These are phyloP conservation scores for Kazachstania taianensis DNA, from an alignment of 805 yeast genomes.

Conservation along the genomic window DNA sequence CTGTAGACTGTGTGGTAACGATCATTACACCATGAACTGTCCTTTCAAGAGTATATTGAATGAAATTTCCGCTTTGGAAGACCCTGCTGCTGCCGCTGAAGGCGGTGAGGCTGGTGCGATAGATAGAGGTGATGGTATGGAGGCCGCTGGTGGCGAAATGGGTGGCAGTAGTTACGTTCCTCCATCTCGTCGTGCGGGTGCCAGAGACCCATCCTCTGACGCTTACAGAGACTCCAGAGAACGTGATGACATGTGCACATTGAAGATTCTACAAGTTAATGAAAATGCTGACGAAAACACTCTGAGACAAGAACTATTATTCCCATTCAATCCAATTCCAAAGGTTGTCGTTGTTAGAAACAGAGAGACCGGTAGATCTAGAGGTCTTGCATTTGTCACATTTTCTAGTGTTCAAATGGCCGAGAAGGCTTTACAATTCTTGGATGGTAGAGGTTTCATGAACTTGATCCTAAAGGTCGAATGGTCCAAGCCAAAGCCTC, in stretches of 20 bases:
- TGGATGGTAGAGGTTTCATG: conserved; percentile 89
- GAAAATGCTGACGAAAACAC: conserved; percentile 73
- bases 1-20: conserved; percentile 92
- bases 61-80: conserved; percentile 35
- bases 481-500: conserved; percentile 41
- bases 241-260: conserved; percentile 78
- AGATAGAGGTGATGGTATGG: conserved; percentile 15
- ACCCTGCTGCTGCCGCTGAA: conserved; percentile 27
- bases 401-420: conserved; percentile 62
- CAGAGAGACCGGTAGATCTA: conserved; percentile 86
- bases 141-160: conserved; percentile 4
- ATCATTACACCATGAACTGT: conserved; percentile 89
- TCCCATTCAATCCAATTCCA: conserved; percentile 53
- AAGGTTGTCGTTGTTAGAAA: conserved; percentile 81
- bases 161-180: conserved; percentile 45
- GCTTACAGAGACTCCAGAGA: conserved; percentile 39
- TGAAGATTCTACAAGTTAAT: conserved; percentile 87
- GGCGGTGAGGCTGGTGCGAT: conserved; percentile 27
- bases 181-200: conserved; percentile 40
- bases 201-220: conserved; percentile 33
- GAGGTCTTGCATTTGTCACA: conserved; percentile 92
- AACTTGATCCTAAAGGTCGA: conserved; percentile 67
- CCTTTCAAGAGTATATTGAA: conserved; percentile 86
- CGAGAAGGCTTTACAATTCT: conserved; percentile 58
- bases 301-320: conserved; percentile 61